Base-by-base conservation (phyloP, 2,329 filamentous ascomycete genomes). In the Colletotrichum cuscutae region DNA sequence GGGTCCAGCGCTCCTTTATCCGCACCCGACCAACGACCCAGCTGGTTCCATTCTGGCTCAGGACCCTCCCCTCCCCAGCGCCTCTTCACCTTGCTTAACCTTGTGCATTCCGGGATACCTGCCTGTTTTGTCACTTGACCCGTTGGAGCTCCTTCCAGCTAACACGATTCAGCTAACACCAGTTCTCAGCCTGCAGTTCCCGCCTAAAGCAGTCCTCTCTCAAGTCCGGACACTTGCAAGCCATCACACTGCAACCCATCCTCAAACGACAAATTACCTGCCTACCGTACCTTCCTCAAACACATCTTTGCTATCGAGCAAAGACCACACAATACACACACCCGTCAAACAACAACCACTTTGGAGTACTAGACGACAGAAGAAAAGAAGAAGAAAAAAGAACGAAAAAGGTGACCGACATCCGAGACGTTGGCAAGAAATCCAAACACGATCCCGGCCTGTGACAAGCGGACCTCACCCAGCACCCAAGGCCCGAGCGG, bases 401-500 rank as follows among this genome's bases (percentile, higher is more conserved):
- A 24, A 56, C 6, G 46, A 63, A 62, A 46, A 35, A 35, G 56
- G 28, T 56, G 13, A 32, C 26, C 37, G n/a, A 57, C 61, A 71
- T 52, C 37, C 60, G 61, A 63, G 69, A 73, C 70, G 65, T 32
- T 61, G 58, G 54, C 72, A 56, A 75, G 52, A 66, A 65, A 65
- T 72, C 67, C 19, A 68, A 75, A 75, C 73, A 63, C 57, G 46
- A 42, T 64, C 66, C 65, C 54, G 49, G 73, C 66, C 66, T 75
- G 72, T 74, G 68, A 73, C 74, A 59, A 63, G 72, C 65, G 62
- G 65, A 65, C 56, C 70, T 68, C 61, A 54, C 66, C 59, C 61
- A 71, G 53, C 63, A 58, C 37, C 59, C 72, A 75, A 62, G 74
- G 74, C 70, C 74, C 73, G 74, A 75, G 73, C 74, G 72, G 65